Evolutionary conservation across 352 stramenopile species (phyloP).

Genomic region (Lagenidium giganteum): DNA sequence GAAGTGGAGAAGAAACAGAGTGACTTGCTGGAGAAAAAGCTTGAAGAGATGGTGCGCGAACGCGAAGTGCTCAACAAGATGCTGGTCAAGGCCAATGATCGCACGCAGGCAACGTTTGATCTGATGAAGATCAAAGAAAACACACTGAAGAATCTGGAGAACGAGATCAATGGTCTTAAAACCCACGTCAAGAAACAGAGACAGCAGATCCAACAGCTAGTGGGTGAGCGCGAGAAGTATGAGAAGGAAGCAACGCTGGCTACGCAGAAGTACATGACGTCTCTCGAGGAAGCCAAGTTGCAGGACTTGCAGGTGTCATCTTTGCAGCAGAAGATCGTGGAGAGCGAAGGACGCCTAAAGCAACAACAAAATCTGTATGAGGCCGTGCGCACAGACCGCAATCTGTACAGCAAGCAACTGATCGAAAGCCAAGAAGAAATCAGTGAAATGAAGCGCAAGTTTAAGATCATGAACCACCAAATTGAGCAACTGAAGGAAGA

Average conservation of each 20-base stretch:
- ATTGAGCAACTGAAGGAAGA: slow-evolving; percentile 92
- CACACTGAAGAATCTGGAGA: slow-evolving; percentile 86
- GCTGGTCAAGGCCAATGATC: slow-evolving; percentile 78
- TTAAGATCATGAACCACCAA: slow-evolving; percentile 91
- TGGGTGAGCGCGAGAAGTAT: slow-evolving; percentile 84
- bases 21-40: slow-evolving; percentile 65
- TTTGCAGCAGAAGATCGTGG: slow-evolving; percentile 70
- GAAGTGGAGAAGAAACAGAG: slow-evolving; percentile 63
- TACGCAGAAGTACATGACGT: slow-evolving; percentile 79
- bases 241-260: slow-evolving; percentile 78
- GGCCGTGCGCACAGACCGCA: slow-evolving; percentile 86
- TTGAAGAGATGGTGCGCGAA: slow-evolving; percentile 79
- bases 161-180: slow-evolving; percentile 86
- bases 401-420: slow-evolving; percentile 92
- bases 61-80: slow-evolving; percentile 85
- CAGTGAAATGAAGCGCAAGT: slow-evolving; percentile 84
- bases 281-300: slow-evolving; percentile 75
- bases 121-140: slow-evolving; percentile 91
- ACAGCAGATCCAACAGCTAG: slow-evolving; percentile 76
- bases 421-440: slow-evolving; percentile 92
- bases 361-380: slow-evolving; percentile 95
- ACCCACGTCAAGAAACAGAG: slow-evolving; percentile 76
- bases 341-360: slow-evolving; percentile 82
- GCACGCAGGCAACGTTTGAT: slow-evolving; percentile 81
- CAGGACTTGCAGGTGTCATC: slow-evolving; percentile 70